Conservation (phyloP, 768 basidiomycete genomes). For the Termitomyces sp. region DNA sequence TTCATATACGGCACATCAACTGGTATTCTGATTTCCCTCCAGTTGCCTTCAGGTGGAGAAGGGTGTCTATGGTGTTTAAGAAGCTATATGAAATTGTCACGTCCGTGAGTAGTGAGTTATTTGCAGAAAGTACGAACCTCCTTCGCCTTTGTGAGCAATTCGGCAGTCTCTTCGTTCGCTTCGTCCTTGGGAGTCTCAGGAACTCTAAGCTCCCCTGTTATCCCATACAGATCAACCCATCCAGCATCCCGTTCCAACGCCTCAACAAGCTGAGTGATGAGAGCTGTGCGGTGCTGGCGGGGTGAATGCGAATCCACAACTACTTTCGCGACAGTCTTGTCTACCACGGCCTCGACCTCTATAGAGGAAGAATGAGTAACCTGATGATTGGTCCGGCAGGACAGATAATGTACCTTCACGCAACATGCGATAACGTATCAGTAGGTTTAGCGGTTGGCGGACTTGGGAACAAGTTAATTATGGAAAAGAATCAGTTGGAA, state of each 20-base stretch:
- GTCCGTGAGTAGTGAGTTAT: not conserved
- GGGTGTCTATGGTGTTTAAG: conserved; percentile 40
- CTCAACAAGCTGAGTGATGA: conserved; percentile 48
- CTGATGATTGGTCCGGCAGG: not conserved
- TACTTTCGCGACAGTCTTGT: conserved; percentile 39
- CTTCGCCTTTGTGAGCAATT: conserved; percentile 26
- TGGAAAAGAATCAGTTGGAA: not conserved
- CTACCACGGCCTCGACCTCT: conserved; percentile 70
- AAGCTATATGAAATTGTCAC: conserved; percentile 22
- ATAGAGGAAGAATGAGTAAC: not conserved
- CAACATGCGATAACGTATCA: conserved; percentile 73
- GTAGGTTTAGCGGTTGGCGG: conserved; percentile 54
- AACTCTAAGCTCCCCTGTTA: conserved; percentile 66
- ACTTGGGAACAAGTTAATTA: conserved; percentile 30
- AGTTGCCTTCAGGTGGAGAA: conserved; percentile 37
- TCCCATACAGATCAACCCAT: conserved; percentile 68
- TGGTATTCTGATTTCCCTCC: conserved; percentile 78
- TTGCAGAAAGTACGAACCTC: conserved; percentile 20
- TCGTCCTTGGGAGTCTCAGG: conserved; percentile 34
- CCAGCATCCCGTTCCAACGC: conserved; percentile 55
- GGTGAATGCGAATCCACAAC: conserved; percentile 29
- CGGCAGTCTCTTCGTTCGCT: conserved; percentile 22
- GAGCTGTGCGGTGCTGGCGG: conserved; percentile 32
- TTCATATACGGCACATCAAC: conserved; percentile 82
- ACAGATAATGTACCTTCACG: conserved; percentile 59